Percentiles rank a stretch among this genome's conserved stretches.
Conservation (phyloP, 495 filamentous ascomycete genomes). For the Podospora pseudoanserina region DNA sequence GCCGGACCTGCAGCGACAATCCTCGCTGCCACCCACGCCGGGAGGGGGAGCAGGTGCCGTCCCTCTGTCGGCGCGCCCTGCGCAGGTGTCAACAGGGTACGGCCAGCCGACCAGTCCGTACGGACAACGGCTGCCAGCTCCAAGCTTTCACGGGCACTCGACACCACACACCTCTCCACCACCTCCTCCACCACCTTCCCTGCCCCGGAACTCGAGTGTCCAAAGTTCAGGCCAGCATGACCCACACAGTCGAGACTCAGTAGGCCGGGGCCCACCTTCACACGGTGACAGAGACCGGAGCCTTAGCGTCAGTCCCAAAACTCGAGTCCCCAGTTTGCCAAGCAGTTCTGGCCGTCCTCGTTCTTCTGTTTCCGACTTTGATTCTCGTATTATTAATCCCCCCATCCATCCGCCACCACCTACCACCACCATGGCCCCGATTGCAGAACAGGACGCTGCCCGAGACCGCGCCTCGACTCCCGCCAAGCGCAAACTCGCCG, state of each 20-base stretch:
- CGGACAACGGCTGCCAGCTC: conserved; percentile 43
- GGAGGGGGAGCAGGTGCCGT: conserved; percentile 40
- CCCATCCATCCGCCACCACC: conserved; percentile 28
- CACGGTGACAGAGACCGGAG: conserved; percentile 56
- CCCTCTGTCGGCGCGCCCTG: conserved; percentile 43
- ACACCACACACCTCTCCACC: conserved; percentile 40
- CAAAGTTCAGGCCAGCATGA: conserved; percentile 38
- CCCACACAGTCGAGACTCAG: conserved; percentile 31
- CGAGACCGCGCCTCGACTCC: conserved; percentile 38
- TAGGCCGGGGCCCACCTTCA: conserved; percentile 35
- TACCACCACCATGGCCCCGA: conserved; percentile 20
- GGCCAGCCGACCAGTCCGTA: conserved; percentile 51
- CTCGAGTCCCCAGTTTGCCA: conserved; percentile 51
- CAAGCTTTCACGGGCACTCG: conserved; percentile 25
- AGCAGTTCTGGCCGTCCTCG: conserved; percentile 41
- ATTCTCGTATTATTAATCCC: conserved; percentile 33
- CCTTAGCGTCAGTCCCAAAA: conserved; percentile 64
- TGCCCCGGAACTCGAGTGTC: conserved; percentile 47
- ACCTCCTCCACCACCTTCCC: conserved; percentile 39
- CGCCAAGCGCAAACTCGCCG: conserved; percentile 53
- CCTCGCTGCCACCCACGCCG: conserved; percentile 55
- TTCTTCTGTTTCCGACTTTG: conserved; percentile 40
- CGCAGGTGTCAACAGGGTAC: conserved; percentile 19
- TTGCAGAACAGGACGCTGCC: conserved; percentile 17
- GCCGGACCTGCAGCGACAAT: conserved; percentile 44